Evolutionary conservation across 2,329 filamentous ascomycete species (phyloP).

Genomic region (Arachnomyces sp.): DNA sequence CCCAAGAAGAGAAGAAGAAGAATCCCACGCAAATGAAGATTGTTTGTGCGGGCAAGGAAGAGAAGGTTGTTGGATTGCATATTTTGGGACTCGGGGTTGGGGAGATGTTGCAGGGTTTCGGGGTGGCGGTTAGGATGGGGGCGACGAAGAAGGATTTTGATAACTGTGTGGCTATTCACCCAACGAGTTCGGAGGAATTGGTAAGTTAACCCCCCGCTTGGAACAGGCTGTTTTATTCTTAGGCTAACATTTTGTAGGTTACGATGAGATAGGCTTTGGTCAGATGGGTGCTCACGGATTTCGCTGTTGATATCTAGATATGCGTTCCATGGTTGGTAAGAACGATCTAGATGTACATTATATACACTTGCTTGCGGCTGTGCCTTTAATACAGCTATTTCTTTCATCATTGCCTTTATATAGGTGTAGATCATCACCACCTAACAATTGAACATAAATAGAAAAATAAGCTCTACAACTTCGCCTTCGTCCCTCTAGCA

Average conservation of each 20-base stretch:
- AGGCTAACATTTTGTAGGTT: slow-evolving; percentile 13
- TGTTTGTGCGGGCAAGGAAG: slow-evolving; percentile 39
- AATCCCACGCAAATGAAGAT: slow-evolving; percentile 45
- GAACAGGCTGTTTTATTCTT: slow-evolving; percentile 22
- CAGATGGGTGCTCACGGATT: neutral
- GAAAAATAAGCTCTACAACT: slow-evolving; percentile 2
- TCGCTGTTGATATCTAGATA: neutral
- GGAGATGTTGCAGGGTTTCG: slow-evolving; percentile 70
- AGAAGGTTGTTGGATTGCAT: slow-evolving; percentile 45
- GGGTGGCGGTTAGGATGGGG: slow-evolving; percentile 70
- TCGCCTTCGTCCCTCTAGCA: neutral
- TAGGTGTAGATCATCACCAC: neutral
- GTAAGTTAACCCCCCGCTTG: slow-evolving; percentile 32
- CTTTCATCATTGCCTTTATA: neutral
- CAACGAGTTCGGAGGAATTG: slow-evolving; percentile 67
- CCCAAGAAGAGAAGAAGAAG: slow-evolving; percentile 41
- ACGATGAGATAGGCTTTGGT: slow-evolving; percentile 18
- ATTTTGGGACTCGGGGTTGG: slow-evolving; percentile 40
- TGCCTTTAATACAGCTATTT: no score
- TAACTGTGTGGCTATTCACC: slow-evolving; percentile 66
- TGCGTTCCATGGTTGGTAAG: no score
- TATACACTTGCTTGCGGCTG: no score
- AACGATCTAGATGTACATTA: no score
- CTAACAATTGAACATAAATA: slow-evolving; percentile 5
- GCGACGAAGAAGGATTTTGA: slow-evolving; percentile 71